Conservation (phyloP, 1,139 yeast genomes). For the Yamadazyma siamensis region DNA sequence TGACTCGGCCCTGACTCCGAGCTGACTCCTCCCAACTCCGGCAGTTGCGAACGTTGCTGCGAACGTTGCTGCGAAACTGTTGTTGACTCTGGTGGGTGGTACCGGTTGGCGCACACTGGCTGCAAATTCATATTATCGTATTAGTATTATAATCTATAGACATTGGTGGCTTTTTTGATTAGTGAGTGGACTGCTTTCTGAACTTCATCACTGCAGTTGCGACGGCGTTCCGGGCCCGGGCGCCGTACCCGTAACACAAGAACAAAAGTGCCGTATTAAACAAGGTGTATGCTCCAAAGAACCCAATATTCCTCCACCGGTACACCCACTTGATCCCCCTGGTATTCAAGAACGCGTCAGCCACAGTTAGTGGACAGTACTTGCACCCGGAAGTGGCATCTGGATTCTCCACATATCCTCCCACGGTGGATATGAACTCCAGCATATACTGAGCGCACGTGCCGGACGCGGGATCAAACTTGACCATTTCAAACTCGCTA, state of each 20-base stretch:
- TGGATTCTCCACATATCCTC: slow-evolving; percentile 49
- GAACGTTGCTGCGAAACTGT: too few relatives aligned
- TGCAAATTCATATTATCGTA: too few relatives aligned
- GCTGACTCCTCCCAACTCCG: too few relatives aligned
- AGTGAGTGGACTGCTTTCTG: too few relatives aligned
- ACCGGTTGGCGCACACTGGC: too few relatives aligned
- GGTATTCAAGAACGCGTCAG: slow-evolving; percentile 48
- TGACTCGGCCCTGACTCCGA: too few relatives aligned
- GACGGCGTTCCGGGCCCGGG: background rate
- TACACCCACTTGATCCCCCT: slow-evolving; percentile 40
- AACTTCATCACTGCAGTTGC: too few relatives aligned
- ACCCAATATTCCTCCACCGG: slow-evolving; percentile 68
- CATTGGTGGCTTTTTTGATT: too few relatives aligned
- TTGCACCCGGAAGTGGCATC: slow-evolving; percentile 45
- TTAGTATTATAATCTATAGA: too few relatives aligned
- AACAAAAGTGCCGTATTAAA: slow-evolving; percentile 40
- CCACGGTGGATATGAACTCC: slow-evolving; percentile 44
- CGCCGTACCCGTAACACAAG: slow-evolving; percentile 2
- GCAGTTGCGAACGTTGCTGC: too few relatives aligned
- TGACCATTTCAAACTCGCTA: slow-evolving; percentile 20
- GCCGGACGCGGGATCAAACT: slow-evolving; percentile 40
- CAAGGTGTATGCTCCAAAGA: slow-evolving; percentile 51
- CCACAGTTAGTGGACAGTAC: slow-evolving; percentile 46
- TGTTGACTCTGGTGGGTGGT: too few relatives aligned
- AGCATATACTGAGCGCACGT: slow-evolving; percentile 54